These are phyloP conservation scores for Echites panduratus DNA, from an alignment of 257 asterid species.

Conservation along the genomic window DNA sequence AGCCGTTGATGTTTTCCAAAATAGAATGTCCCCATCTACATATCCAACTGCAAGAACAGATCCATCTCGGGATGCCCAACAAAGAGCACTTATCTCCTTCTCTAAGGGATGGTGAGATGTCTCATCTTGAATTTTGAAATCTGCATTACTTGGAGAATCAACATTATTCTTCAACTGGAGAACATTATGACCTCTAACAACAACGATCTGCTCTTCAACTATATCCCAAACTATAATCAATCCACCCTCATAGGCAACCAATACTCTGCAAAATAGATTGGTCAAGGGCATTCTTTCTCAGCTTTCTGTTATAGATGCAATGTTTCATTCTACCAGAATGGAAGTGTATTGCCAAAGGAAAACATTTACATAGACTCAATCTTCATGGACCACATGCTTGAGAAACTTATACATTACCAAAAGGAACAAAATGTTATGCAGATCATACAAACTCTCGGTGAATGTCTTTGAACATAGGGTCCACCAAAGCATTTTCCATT, in stretches of 20 bases:
- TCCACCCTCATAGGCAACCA: conserved; percentile 83
- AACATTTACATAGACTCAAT: not conserved
- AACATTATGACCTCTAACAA: conserved; percentile 66
- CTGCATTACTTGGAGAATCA: conserved; percentile 32
- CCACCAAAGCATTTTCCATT: not conserved
- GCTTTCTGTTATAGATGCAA: not conserved
- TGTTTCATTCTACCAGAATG: not conserved
- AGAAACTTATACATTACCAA: not conserved
- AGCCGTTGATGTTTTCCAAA: conserved; percentile 59
- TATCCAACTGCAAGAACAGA: conserved; percentile 81
- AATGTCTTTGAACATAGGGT: not conserved
- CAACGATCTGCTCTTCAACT: conserved; percentile 44
- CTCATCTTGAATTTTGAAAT: conserved; percentile 30
- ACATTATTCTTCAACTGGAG: conserved; percentile 53
- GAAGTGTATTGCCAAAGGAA: not conserved
- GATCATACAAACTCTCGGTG: not conserved
- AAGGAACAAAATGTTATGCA: not conserved
- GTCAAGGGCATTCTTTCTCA: not conserved
- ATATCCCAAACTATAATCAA: conserved; percentile 85
- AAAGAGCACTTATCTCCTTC: conserved; percentile 84
- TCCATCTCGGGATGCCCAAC: conserved; percentile 87
- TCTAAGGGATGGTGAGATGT: conserved; percentile 41
- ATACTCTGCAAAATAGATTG: conserved; percentile 43
- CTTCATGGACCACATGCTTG: not conserved
- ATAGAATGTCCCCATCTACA: conserved; percentile 79